Evolutionary conservation across 805 yeast genomes (phyloP), one percentile per base, ranked within the genome.

Genomic region (Wickerhamia fluorescens): DNA sequence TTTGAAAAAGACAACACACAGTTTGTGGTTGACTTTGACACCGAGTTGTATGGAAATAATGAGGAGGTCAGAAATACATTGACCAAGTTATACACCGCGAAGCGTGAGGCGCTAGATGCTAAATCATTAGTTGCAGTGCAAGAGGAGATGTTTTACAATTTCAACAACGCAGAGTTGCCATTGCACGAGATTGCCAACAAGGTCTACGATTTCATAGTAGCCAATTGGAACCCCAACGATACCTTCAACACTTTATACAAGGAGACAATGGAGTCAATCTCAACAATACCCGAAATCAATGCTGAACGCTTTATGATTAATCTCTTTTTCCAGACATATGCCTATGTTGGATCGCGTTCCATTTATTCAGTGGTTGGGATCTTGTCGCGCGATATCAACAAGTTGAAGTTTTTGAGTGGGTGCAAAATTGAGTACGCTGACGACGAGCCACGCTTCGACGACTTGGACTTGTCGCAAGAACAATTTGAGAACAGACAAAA

Each of bases 311-410:
- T 79, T 31, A 51, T 78, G 20, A 61, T 82, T 11, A 72, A 79
- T 16, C 56, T 83, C 10, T 54, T 86, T 9, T 67, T 79, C 44
- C 89, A 84, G 45, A 66, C 80, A 0, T 67, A 85, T 29, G 81
- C 89, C 25, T 78, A 78, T 41, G 78, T 86, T 34, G 96, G 97
- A 9, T 79, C 86, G 26, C 71, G 96, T 49, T 88, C 96, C 0
- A 68, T 88, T 24, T 84, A 61, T 40, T 63, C 70, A 2, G 64
- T 61, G 18, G 66, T 63, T 9, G 54, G 61, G 36, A 53, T 63
- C 16, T 40, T 63, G 26, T 47, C 57, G 20, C 51, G 70, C 32
- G 70, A 63, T 34, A 41, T 61, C 22, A 54, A 49, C 28, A 63
- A 63, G 40, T 47, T 63, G 40, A 59, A 55, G 40, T 59, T 40